phyloP scores from a whole-genome alignment of 345 rosid genomes.

The Moricandia moricandioides region DNA sequence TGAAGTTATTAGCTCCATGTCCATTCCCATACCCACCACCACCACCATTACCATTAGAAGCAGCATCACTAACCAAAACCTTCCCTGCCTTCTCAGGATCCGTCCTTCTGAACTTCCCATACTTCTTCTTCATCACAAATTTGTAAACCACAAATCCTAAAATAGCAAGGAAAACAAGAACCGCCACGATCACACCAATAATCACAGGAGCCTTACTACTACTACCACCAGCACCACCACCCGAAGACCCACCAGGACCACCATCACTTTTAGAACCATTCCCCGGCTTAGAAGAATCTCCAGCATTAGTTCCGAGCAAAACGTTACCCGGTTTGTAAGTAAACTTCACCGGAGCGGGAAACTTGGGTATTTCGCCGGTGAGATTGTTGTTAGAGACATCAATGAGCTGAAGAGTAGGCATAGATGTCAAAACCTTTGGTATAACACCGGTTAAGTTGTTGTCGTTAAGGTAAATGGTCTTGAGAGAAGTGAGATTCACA shows the following conservation, averaged over 20 bases:
- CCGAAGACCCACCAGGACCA: constrained; percentile 29
- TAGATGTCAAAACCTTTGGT: constrained; percentile 52
- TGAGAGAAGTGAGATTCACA: constrained; percentile 51
- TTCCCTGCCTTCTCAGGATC: constrained; percentile 47
- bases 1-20: constrained; percentile 41
- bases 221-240: constrained; percentile 29
- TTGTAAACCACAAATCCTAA: constrained; percentile 52
- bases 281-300: constrained; percentile 30
- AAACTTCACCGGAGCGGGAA: constrained; percentile 45
- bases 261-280: constrained; percentile 5
- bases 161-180: constrained; percentile 45
- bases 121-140: constrained; percentile 41
- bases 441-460: constrained; percentile 61
- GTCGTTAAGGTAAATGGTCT: constrained; percentile 48
- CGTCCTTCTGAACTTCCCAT: constrained; percentile 41
- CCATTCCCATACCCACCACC: constrained; percentile 5
- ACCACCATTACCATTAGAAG: constrained; percentile 11
- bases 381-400: constrained; percentile 79
- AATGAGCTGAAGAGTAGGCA: constrained; percentile 46
- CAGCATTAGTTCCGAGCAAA: constrained; percentile 42
- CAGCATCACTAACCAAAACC: constrained; percentile 41
- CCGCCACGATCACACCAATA: constrained; percentile 46
- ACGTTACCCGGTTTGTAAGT: constrained; percentile 46
- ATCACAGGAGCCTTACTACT: constrained; percentile 45
- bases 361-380: constrained; percentile 45